A percentile compares a stretch with the other conserved stretches of the same genome.
phyloP scores from a whole-genome alignment of 2,329 filamentous ascomycete species.

The Scytalidium sp. region DNA sequence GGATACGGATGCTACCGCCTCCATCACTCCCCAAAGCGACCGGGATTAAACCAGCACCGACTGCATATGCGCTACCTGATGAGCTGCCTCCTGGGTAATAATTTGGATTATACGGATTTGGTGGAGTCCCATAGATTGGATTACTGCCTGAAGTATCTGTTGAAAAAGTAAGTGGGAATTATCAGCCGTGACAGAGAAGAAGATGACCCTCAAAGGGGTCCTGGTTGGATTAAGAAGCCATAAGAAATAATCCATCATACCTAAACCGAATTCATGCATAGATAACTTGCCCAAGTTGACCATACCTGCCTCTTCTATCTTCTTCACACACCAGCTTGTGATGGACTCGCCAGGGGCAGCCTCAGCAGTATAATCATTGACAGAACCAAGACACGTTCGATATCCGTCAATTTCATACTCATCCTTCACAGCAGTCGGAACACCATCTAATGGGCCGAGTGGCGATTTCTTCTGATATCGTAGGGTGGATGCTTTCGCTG shows the following conservation, averaged over 20 bases:
- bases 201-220: conserved; percentile 67
- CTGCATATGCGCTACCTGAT: conserved; percentile 71
- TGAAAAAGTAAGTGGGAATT: too few relatives aligned
- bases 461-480: conserved; percentile 64
- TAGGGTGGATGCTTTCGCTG: conserved; percentile 41
- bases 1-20: conserved; percentile 72
- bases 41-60: conserved; percentile 67
- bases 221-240: conserved; percentile 50
- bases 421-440: conserved; percentile 79
- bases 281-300: conserved; percentile 73
- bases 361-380: conserved; percentile 42
- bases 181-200: too few relatives aligned
- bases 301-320: conserved; percentile 67
- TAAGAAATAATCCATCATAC: conserved; percentile 35
- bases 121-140: conserved; percentile 1
- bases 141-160: conserved; percentile 2
- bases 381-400: conserved; percentile 60
- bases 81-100: conserved; percentile 53
- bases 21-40: conserved; percentile 71
- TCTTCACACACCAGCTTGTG: conserved; percentile 68
- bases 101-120: background rate
- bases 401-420: conserved; percentile 74
- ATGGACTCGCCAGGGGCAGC: conserved; percentile 49
- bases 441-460: conserved; percentile 69
- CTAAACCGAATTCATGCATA: conserved; percentile 79